Percentiles rank a stretch among this genome's conserved stretches.
Evolutionary conservation across 2,329 filamentous ascomycete species (phyloP).

Genomic region (Phaeoacremonium minimum): DNA sequence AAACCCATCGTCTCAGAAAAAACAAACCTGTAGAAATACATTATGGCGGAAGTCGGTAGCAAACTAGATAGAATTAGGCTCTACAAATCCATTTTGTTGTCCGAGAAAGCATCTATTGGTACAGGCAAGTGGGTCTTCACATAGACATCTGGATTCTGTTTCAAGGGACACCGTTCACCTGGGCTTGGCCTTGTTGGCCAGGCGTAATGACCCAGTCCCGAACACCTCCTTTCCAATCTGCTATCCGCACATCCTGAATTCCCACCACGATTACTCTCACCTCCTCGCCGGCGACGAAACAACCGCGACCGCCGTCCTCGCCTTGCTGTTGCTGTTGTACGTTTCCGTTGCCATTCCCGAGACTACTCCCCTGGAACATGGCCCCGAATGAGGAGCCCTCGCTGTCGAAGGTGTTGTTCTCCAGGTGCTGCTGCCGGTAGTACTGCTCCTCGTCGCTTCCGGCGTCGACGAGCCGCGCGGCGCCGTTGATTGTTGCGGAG

Average conservation of each 20-base stretch:
- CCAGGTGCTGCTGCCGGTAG: constrained; percentile 78
- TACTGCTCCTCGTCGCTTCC: constrained; percentile 80
- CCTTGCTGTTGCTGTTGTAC: constrained; percentile 25
- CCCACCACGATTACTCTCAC: constrained; percentile 83
- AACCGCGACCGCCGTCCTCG: constrained; percentile 52
- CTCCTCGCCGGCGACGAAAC: constrained; percentile 75
- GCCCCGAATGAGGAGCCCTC: constrained; percentile 44
- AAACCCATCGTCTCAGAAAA: too few relatives aligned
- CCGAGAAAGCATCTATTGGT: too few relatives aligned
- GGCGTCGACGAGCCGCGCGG: constrained; percentile 65
- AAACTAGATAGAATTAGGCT: too few relatives aligned
- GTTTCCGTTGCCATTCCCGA: constrained; percentile 16
- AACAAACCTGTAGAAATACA: too few relatives aligned
- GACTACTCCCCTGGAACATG: too few relatives aligned
- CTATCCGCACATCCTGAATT: constrained; percentile 81
- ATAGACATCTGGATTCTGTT: too few relatives aligned
- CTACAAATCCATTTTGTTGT: too few relatives aligned
- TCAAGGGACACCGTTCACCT: constrained; percentile 42
- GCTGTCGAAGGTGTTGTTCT: constrained; percentile 82
- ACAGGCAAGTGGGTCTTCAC: too few relatives aligned
- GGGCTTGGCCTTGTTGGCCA: constrained; percentile 2
- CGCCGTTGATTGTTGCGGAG: constrained; percentile 89
- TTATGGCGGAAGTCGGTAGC: too few relatives aligned
- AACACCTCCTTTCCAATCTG: constrained; percentile 93
- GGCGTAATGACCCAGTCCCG: constrained; percentile 62